Evolutionary conservation across 1,284 basidiomycete species (phyloP), one percentile per base, ranked within the genome.

Genomic region (Ceratobasidium sp.): DNA sequence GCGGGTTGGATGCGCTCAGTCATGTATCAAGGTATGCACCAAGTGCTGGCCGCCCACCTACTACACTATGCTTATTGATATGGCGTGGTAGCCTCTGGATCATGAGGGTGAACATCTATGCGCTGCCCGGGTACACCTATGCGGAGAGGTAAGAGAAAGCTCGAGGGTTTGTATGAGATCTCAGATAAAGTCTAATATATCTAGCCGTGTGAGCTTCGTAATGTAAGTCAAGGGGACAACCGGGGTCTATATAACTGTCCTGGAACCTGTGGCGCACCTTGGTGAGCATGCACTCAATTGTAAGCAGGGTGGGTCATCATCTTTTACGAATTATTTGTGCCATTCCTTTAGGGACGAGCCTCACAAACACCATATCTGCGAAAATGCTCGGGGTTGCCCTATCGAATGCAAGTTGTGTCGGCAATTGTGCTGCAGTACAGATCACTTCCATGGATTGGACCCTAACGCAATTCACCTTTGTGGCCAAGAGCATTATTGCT

Each of bases 81-180:
- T 23, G n/a, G n/a, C 23, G 3, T 4, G n/a, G 5, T 72, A 84
- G 83, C 74, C 80, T 13, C 76, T 78, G n/a, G 77, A 76, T 42
- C 83, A 85, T 66, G 42, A 70, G 1, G 79, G 77, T 0, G 81
- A 80, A 2, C 85, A 87, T 71, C 66, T 82, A 54, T 87, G 86
- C 72, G 80, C 83, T 0, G 82, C 85, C 6, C 75, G 77, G 0
- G 73, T 79, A 1, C 86, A 87, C 71, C 79, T 79, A n/a, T 87
- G 86, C 68, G 84, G 84, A 29, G 76, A 82, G 77, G 85, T 83
- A 69, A n/a, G n/a, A n/a, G n/a, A n/a, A n/a, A n/a, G n/a, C n/a
- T n/a, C n/a, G n/a, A n/a, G n/a, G n/a, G n/a, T n/a, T n/a, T n/a
- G n/a, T n/a, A n/a, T n/a, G n/a, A n/a, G n/a, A n/a, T n/a, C 62